A percentile compares a stretch with the other conserved stretches of the same genome.
These are phyloP conservation scores for Xylariaceae sp. DNA, from an alignment of 2,329 filamentous ascomycete species.

Conservation along the genomic window DNA sequence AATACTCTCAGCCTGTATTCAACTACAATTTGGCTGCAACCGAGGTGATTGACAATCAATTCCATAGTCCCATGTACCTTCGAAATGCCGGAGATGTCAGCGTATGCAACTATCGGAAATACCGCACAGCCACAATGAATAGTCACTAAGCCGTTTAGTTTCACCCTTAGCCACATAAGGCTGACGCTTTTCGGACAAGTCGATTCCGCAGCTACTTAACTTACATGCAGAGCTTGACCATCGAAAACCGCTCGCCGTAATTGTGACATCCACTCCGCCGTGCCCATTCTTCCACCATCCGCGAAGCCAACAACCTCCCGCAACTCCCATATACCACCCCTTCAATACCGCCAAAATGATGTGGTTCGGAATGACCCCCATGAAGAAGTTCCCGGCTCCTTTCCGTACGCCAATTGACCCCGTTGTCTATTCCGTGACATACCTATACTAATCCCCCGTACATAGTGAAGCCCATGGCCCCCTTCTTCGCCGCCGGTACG, in stretches of 20 bases:
- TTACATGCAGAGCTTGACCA: slow-evolving; percentile 22
- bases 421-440: slow-evolving; percentile 4
- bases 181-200: slow-evolving; percentile 8
- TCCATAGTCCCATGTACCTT: no score
- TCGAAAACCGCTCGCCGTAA: slow-evolving; percentile 28
- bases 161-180: not conserved
- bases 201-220: slow-evolving; percentile 3
- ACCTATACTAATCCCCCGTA: slow-evolving; percentile 29
- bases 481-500: slow-evolving; percentile 94
- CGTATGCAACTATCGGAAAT: no score
- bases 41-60: no score
- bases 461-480: slow-evolving; percentile 80
- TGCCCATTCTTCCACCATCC: slow-evolving; percentile 5
- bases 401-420: slow-evolving; percentile 59
- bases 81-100: no score
- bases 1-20: no score
- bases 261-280: slow-evolving; percentile 9
- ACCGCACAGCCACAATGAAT: not conserved
- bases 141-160: not conserved
- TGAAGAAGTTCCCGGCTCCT: slow-evolving; percentile 77
- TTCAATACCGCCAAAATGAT: slow-evolving; percentile 57
- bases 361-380: slow-evolving; percentile 59
- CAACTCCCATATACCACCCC: slow-evolving; percentile 28
- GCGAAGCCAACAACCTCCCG: slow-evolving; percentile 31
- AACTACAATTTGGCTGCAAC: no score